Base-by-base conservation (phyloP, 2,329 filamentous ascomycete species). In the Beauveria sp. region DNA sequence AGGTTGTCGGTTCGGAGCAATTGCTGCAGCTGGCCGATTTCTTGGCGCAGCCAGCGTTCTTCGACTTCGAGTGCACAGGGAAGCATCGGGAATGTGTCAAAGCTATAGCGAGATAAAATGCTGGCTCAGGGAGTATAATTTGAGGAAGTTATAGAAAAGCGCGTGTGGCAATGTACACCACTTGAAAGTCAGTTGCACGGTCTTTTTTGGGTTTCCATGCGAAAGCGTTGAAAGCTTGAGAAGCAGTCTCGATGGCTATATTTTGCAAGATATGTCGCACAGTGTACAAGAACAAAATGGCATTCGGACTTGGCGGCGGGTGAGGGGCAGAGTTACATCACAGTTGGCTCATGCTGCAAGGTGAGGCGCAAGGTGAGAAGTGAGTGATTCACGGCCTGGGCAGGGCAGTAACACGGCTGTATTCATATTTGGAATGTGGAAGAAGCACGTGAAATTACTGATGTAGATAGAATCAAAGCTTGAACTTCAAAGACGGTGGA, bases 31-130 rank as follows among this genome's bases (percentile, higher is more conserved):
- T 61, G 59, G 20, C 68, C 66, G 20, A 64, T 62, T 8, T 71
- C 72, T 24, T 51, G 57, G 6, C 60, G 65, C 38, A 73, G 67
- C 74, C 74, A 76, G 70, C 73, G 75, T 34, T 66, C 60, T 62
- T 74, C 69, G 18, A 75, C 66, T 51, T 74, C 70, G 18, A 69
- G 63, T 5, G 71, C 64, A 55, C 66, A 68, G 4, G 68, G 67
- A 28, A 69, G 69, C 74, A 76, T 76, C 16, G 28, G 54, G n/a
- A 16, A 9, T 38, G 10, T 20, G 4, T 12, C 31, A 16, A 38
- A 45, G 9, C 20, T 22, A 22, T 24, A 22, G 28, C 28, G 22
- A 31, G 18, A 28, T 7, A 14, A 28, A 12, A 12, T 4, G 12
- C 2, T 8, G 8, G 4, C 20, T 16, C 22, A 8, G 6, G 18